Evolutionary conservation across 352 stramenopile species (phyloP).

Genomic region (Peronospora belbahrii): DNA sequence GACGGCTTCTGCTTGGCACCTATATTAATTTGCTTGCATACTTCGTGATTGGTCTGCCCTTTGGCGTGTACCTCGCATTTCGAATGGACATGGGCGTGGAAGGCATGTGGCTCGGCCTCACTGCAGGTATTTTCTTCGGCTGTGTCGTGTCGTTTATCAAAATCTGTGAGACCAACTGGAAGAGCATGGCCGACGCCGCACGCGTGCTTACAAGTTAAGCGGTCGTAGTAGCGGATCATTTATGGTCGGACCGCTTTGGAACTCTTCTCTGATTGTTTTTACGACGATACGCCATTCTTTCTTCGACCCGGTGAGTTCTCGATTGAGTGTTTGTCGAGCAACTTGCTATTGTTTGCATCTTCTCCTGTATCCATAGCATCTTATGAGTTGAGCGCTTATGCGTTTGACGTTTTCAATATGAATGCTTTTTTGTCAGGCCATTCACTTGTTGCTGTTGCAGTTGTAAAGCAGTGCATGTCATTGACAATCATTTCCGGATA

Average conservation of each 20-base stretch:
- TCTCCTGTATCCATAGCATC: slow-evolving; percentile 14
- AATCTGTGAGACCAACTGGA: slow-evolving; percentile 52
- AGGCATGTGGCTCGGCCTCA: slow-evolving; percentile 66
- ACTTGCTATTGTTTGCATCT: slow-evolving; percentile 9
- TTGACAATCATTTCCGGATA: not conserved
- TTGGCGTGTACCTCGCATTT: slow-evolving; percentile 59
- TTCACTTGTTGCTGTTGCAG: not conserved
- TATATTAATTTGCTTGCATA: slow-evolving; percentile 64
- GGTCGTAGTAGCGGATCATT: not conserved
- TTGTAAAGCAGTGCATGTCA: not conserved
- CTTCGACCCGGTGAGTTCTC: not conserved
- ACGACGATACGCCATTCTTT: not conserved
- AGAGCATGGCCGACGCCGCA: slow-evolving; percentile 46
- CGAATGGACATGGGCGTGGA: slow-evolving; percentile 47
- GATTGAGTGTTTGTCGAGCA: not conserved
- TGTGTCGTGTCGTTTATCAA: slow-evolving; percentile 51
- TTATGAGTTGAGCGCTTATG: slow-evolving; percentile 23
- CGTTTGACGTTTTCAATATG: slow-evolving; percentile 25
- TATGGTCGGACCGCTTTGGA: not conserved
- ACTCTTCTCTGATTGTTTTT: slow-evolving; percentile 11
- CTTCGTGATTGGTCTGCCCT: slow-evolving; percentile 59
- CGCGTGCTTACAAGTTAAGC: slow-evolving; percentile 41
- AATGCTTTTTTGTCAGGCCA: slow-evolving; percentile 4
- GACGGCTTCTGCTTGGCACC: slow-evolving; percentile 42
- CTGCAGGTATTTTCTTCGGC: slow-evolving; percentile 45